A percentile compares a stretch with the other conserved stretches of the same genome.
Conservation (phyloP, 768 basidiomycete species). For the Polyporus arcularius region DNA sequence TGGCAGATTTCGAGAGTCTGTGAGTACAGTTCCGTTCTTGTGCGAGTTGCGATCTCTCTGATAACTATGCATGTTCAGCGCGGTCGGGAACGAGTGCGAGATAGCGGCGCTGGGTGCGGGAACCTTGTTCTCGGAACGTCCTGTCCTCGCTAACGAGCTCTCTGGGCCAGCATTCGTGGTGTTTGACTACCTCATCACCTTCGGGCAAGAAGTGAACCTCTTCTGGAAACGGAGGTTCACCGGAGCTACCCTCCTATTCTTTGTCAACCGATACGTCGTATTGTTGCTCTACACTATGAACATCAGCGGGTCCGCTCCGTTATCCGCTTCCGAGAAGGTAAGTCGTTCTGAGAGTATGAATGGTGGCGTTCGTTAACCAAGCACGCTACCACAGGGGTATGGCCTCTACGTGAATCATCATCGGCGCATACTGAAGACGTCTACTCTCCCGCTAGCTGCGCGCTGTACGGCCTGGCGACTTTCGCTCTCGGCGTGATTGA, state of each 20-base stretch:
- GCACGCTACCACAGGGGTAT: no score
- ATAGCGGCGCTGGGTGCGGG: no score
- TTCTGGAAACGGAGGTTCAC: constrained; percentile 15
- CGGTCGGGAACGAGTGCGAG: no score
- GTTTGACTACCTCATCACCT: constrained; percentile 12
- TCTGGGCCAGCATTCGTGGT: constrained; percentile 5
- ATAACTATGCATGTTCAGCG: no score
- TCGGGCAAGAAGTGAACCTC: constrained; percentile 8
- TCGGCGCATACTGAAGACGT: no score
- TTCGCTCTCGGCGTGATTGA: neutral
- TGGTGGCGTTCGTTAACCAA: no score
- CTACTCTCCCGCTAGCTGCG: no score
- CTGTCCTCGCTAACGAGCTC: no score
- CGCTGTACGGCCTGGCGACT: no score
- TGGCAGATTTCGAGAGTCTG: neutral
- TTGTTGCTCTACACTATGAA: constrained; percentile 4
- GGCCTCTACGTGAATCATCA: no score
- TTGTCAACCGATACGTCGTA: constrained; percentile 16
- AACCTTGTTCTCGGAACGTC: no score
- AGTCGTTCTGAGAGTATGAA: neutral
- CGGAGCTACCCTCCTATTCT: constrained; percentile 15
- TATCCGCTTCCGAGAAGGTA: constrained; percentile 2
- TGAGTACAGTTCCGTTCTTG: neutral
- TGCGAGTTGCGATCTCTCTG: neutral
- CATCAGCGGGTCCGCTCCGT: neutral